phyloP scores from a whole-genome alignment of 345 rosid species.

The Aquilaria sinensis region DNA sequence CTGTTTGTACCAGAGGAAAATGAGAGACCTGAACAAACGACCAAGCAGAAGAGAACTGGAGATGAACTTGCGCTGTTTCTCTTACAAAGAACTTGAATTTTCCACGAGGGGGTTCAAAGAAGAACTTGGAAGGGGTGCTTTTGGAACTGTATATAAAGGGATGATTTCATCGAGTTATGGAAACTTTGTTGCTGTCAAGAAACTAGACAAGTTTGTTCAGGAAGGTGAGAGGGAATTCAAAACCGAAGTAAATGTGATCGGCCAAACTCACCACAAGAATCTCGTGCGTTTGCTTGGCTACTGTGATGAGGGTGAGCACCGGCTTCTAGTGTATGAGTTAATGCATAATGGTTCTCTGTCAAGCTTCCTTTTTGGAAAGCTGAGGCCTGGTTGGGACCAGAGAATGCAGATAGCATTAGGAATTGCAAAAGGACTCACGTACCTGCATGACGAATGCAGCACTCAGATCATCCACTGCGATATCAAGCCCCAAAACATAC shows the following conservation, averaged over 20 bases:
- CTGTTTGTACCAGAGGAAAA: conserved; percentile 13
- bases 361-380: conserved; percentile 28
- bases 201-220: conserved; percentile 27
- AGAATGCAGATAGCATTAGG: conserved; percentile 36
- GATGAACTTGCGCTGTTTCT: conserved; percentile 15
- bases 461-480: conserved; percentile 46
- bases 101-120: conserved; percentile 23
- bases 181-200: conserved; percentile 31
- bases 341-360: conserved; percentile 39
- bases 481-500: conserved; percentile 47
- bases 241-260: conserved; percentile 38
- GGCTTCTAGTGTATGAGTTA: conserved; percentile 39
- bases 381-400: conserved; percentile 30
- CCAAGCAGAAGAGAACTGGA: conserved; percentile 9
- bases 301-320: conserved; percentile 34
- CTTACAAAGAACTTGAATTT: conserved; percentile 18
- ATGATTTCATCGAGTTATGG: neutral
- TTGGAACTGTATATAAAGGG: conserved; percentile 27
- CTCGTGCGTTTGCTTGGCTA: conserved; percentile 36
- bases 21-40: neutral
- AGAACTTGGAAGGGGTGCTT: conserved; percentile 25
- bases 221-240: conserved; percentile 43
- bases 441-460: conserved; percentile 45
- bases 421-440: conserved; percentile 38
- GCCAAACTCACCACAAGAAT: conserved; percentile 42